Base-by-base conservation (phyloP, 495 filamentous ascomycete species). In the Penicillium macrosclerotiorum region DNA sequence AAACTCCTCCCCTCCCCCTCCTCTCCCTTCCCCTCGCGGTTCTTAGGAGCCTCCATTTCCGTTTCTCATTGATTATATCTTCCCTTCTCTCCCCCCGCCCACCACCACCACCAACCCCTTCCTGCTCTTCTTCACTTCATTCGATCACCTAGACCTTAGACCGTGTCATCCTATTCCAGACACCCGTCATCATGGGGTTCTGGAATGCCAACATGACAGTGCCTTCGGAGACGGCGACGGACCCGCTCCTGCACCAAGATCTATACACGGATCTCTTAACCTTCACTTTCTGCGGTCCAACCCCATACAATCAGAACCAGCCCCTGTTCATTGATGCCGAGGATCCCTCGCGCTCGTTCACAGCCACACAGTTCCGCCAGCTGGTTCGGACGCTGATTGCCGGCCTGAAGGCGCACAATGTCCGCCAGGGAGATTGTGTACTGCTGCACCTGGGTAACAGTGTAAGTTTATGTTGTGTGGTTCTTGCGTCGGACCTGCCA, bases 401-500 rank as follows among this genome's bases (percentile, higher is more conserved):
- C 2, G 81, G 82, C 2, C 63, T 85, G 24, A 74, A 72, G 32
- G 72, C 71, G 16, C 71, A 75, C 26, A 72, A 77, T 37, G 50
- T 84, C 40, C 60, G 76, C 47, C 62, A 59, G 8, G 82, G 80
- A 3, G 79, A 84, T 54, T 79, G 72, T 56, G 78, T 85, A 11
- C 68, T 82, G 52, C 54, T 85, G 32, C 77, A 83, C 51, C 63
- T 83, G 26, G 81, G 81, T 45, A 86, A 85, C 45, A 77, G 75
- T 56, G 78, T 81, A 53, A 65, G 69, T 59, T 9, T 5, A 6
- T 13, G 24, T 18, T 11, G 4, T 16, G 25, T 27, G 25, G 14
- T n/a, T n/a, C n/a, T n/a, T n/a, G n/a, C n/a, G n/a, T n/a, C n/a
- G n/a, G n/a, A n/a, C n/a, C n/a, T n/a, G n/a, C n/a, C n/a, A n/a